These are phyloP conservation scores for Pezicula neosporulosa DNA, from an alignment of 2,329 filamentous ascomycete genomes.

Conservation along the genomic window DNA sequence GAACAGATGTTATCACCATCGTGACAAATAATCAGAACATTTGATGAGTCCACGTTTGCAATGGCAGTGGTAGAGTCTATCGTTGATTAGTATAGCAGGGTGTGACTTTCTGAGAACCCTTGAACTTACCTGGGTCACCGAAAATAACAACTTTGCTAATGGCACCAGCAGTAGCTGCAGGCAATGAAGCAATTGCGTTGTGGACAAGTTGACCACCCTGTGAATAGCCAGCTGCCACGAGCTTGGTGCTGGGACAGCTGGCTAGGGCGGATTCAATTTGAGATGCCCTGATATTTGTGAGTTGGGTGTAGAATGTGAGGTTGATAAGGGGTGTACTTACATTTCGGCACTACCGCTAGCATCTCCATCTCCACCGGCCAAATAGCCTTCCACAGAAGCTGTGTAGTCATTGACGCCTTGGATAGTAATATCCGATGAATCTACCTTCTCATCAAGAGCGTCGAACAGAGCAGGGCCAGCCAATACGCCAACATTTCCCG, in stretches of 20 bases:
- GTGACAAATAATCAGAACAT: slow-evolving; percentile 43
- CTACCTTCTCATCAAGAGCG: slow-evolving; percentile 16
- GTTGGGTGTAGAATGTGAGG: neutral
- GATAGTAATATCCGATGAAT: slow-evolving; percentile 15
- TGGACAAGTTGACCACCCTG: slow-evolving; percentile 43
- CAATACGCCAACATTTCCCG: slow-evolving; percentile 40
- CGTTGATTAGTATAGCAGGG: neutral
- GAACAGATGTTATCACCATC: slow-evolving; percentile 47
- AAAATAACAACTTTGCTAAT: slow-evolving; percentile 39
- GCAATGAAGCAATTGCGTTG: slow-evolving; percentile 31
- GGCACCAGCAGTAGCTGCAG: slow-evolving; percentile 21
- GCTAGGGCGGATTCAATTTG: slow-evolving; percentile 29
- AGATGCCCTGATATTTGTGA: slow-evolving; percentile 13
- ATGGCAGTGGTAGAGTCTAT: slow-evolving; percentile 18
- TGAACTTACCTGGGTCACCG: slow-evolving; percentile 36
- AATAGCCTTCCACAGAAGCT: slow-evolving; percentile 26
- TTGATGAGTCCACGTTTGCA: slow-evolving; percentile 17
- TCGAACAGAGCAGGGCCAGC: slow-evolving; percentile 29
- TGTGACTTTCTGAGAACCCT: neutral
- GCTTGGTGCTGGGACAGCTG: slow-evolving; percentile 34
- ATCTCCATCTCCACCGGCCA: slow-evolving; percentile 23
- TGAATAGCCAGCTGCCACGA: slow-evolving; percentile 37
- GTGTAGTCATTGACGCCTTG: slow-evolving; percentile 29
- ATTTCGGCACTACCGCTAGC: slow-evolving; percentile 19
- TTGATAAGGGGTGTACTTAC: slow-evolving; percentile 10